These are phyloP conservation scores for Aciculoconidium aculeatum DNA, from an alignment of 805 yeast genomes.

Conservation along the genomic window DNA sequence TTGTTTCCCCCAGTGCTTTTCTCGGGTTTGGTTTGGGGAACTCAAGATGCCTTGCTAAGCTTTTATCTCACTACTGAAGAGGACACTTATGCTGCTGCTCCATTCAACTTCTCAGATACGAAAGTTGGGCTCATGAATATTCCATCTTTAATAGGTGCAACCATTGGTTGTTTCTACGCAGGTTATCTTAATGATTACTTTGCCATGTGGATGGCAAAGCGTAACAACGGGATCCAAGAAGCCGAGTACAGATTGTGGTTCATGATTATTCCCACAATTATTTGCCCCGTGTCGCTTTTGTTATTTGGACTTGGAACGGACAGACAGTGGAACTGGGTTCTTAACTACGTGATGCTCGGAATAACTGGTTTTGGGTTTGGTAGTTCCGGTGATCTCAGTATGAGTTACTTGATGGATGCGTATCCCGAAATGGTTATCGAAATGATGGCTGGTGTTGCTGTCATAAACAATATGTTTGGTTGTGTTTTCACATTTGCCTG, in stretches of 20 bases:
- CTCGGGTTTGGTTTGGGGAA: conserved; percentile 74
- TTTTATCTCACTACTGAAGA: conserved; percentile 73
- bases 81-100: conserved; percentile 56
- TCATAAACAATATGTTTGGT: conserved; percentile 59
- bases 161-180: conserved; percentile 61
- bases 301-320: conserved; percentile 65
- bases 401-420: conserved; percentile 61
- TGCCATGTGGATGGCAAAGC: conserved; percentile 55
- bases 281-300: conserved; percentile 57
- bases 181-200: conserved; percentile 56
- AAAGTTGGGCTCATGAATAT: conserved; percentile 74
- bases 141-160: conserved; percentile 62
- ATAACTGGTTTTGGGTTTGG: conserved; percentile 67
- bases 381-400: conserved; percentile 64
- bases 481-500: conserved; percentile 64
- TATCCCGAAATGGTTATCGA: conserved; percentile 67
- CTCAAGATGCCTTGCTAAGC: conserved; percentile 70
- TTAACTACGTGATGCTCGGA: conserved; percentile 55
- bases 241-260: conserved; percentile 63
- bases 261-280: conserved; percentile 47
- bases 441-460: conserved; percentile 64
- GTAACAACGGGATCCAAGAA: conserved; percentile 56
- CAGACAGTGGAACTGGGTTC: conserved; percentile 45
- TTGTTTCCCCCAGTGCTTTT: conserved; percentile 59
- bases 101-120: conserved; percentile 58